These are phyloP conservation scores for Claviceps capensis DNA, from an alignment of 2,329 filamentous ascomycete species.

Conservation along the genomic window DNA sequence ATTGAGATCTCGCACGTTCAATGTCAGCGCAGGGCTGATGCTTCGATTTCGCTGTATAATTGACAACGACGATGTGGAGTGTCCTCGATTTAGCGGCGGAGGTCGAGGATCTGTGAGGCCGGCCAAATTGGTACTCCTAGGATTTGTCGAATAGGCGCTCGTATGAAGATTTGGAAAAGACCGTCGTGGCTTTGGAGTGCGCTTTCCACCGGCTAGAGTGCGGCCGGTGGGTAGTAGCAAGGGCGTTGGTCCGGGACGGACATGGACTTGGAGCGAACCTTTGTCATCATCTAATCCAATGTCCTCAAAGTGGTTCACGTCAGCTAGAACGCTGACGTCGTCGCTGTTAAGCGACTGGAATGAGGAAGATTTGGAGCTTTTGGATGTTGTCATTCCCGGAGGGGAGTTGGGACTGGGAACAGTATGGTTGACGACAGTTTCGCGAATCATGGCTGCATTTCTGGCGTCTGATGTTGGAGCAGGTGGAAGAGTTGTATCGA, in stretches of 20 bases:
- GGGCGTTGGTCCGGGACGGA: conserved; percentile 18
- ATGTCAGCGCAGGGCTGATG: conserved; percentile 35
- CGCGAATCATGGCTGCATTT: conserved; percentile 24
- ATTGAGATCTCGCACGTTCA: conserved; percentile 29
- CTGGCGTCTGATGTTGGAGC: conserved; percentile 1
- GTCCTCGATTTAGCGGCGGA: conserved; percentile 14
- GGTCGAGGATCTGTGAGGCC: conserved; percentile 23
- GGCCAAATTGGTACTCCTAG: conserved; percentile 34
- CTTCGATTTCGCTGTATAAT: conserved; percentile 31
- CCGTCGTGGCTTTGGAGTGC: conserved; percentile 22
- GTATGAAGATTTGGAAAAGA: conserved; percentile 31
- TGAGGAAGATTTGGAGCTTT: conserved; percentile 83
- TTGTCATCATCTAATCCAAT: conserved; percentile 64
- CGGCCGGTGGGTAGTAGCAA: conserved; percentile 10
- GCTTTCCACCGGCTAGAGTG: conserved; percentile 17
- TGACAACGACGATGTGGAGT: conserved; percentile 24
- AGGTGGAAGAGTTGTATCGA: background rate
- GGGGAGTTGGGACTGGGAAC: conserved; percentile 23
- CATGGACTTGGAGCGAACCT: conserved; percentile 35
- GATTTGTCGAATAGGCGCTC: conserved; percentile 32
- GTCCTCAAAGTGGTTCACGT: conserved; percentile 81
- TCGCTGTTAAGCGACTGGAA: conserved; percentile 69
- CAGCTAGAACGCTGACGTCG: conserved; percentile 54
- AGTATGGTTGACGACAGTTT: conserved; percentile 14
- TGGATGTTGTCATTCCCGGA: conserved; percentile 61